Evolutionary conservation across 257 asterid species (phyloP).

Genomic region (Solanum clarkiae): DNA sequence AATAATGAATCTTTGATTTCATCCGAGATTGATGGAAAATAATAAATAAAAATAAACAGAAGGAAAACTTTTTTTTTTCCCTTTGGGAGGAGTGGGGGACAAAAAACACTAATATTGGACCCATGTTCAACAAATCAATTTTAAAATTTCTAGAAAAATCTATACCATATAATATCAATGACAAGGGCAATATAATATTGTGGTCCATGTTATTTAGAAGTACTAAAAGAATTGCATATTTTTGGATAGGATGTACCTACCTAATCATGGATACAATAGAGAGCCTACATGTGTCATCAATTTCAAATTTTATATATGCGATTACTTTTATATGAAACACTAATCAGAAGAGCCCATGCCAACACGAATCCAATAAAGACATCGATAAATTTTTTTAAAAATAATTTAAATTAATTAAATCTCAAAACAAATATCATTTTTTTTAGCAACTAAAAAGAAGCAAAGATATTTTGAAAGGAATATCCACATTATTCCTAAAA

Average conservation of each 20-base stretch:
- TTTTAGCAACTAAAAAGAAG: not conserved
- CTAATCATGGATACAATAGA: not conserved
- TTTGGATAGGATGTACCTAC: not conserved
- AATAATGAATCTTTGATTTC: too few relatives aligned
- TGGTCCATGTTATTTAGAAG: not conserved
- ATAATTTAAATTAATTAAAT: too few relatives aligned
- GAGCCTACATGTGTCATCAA: not conserved
- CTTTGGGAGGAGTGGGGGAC: not conserved
- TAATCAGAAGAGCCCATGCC: rapidly evolving
- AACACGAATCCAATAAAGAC: rapidly evolving
- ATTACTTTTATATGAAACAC: not conserved
- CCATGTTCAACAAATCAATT: not conserved
- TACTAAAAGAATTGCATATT: not conserved
- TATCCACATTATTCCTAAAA: not conserved
- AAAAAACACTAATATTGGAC: not conserved
- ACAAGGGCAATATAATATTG: not conserved
- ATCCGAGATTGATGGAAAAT: too few relatives aligned
- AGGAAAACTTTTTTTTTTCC: rapidly evolving
- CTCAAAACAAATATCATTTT: not conserved
- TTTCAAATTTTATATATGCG: too few relatives aligned
- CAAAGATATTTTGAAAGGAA: not conserved
- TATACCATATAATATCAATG: not conserved
- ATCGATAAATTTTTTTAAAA: too few relatives aligned
- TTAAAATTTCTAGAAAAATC: not conserved
- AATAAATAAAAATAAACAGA: too few relatives aligned